Base-by-base conservation (phyloP, 345 rosid genomes). In the Microcos paniculata region DNA sequence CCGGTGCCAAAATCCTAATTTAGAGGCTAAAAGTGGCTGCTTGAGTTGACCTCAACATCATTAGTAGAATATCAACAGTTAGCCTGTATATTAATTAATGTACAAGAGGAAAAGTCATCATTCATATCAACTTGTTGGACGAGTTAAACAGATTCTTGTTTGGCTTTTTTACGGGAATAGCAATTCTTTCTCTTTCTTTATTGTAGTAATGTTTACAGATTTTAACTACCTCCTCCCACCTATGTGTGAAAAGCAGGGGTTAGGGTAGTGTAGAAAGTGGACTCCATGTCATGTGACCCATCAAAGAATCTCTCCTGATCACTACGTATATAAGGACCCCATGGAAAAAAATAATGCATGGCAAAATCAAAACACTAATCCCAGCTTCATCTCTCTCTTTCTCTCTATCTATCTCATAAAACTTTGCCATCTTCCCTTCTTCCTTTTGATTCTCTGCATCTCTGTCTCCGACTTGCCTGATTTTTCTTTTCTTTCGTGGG, bases 231-330 rank as follows among this genome's bases (percentile, higher is more conserved):
- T 59, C 26, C 6, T 8, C 8, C 30, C 33, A 40, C 71, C 71
- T 76, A 62, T 13, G 78, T 80, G 84, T 82, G 86, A 79, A 85
- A 82, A 65, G 80, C 49, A 69, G 16, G 62, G 43, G 13, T 78
- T 65, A 68, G 84, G 80, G 56, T 57, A 42, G 76, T 80, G 85
- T 83, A 77, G 79, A 82, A 79, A 82, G 86, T 85, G 87, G 87
- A 84, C 82, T 79, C 77, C 76, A 78, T 70, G 52, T 79, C 81
- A 77, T 79, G 79, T 79, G 85, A 77, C 79, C 72, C 70, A 53
- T 58, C 8, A 73, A 49, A 71, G 52, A 72, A 42, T 43, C 62
- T 63, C 71, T 57, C 57, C 35, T 65, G 42, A 62, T 77, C 38
- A 28, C 74, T 45, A 79, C 73, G 69, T 79, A 75, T 79, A 76